These are phyloP conservation scores for Cytidiella melzeri DNA, from an alignment of 768 basidiomycete genomes.

Conservation along the genomic window DNA sequence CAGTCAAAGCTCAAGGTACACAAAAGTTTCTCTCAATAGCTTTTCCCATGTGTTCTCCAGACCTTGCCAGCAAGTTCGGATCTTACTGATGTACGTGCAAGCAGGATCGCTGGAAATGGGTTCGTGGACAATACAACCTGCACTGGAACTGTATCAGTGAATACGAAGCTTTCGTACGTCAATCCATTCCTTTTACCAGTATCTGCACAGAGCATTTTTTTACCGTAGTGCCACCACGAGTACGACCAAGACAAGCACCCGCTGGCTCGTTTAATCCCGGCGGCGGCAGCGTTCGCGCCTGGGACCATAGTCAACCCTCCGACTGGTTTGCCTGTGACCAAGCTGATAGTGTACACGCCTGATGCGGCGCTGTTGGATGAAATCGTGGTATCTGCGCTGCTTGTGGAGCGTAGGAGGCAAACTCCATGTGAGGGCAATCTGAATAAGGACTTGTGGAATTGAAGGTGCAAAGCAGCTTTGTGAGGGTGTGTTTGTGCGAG, in stretches of 20 bases:
- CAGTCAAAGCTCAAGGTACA: no score
- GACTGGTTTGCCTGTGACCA: constrained; percentile 3
- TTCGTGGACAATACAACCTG: constrained; percentile 5
- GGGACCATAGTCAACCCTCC: not conserved
- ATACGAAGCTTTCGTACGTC: constrained; percentile 1
- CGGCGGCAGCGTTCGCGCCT: not conserved
- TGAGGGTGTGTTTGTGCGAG: no score
- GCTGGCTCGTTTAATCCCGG: not conserved
- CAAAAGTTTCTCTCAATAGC: no score
- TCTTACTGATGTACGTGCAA: not conserved
- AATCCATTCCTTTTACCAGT: not conserved
- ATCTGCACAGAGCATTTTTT: not conserved
- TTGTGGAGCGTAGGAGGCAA: constrained; percentile 12
- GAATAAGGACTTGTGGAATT: constrained; percentile 14
- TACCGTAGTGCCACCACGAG: not conserved
- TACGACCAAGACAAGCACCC: not conserved
- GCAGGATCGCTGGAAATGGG: constrained; percentile 12
- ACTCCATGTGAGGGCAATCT: constrained; percentile 6
- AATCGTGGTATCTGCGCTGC: constrained; percentile 9
- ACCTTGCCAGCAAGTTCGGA: not conserved
- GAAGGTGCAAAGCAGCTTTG: no score
- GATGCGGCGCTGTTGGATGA: constrained; percentile 6
- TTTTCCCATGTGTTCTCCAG: not conserved
- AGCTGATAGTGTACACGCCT: not conserved
- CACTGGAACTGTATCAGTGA: constrained; percentile 12